Evolutionary conservation across 1,284 basidiomycete species (phyloP).

Genomic region (Marasmius sp.): DNA sequence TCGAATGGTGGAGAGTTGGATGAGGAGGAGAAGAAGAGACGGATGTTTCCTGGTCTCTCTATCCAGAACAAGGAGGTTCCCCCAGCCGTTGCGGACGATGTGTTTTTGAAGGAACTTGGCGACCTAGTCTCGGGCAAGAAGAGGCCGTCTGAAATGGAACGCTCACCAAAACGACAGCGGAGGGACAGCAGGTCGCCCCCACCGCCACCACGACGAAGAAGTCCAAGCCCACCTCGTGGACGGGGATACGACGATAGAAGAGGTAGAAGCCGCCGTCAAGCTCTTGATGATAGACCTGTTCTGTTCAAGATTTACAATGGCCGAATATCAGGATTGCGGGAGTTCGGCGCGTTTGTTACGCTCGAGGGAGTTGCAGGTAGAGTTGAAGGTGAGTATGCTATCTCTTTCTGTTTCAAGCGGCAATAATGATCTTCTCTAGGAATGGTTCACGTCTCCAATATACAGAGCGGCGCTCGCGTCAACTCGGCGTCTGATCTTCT

Average conservation of each 20-base stretch:
- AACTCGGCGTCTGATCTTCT: constrained; percentile 88
- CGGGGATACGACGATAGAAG: constrained; percentile 45
- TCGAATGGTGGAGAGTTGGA: constrained; percentile 38
- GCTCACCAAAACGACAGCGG: constrained; percentile 58
- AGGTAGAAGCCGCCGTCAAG: constrained; percentile 39
- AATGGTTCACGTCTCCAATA: constrained; percentile 94
- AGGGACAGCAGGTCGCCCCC: constrained; percentile 38
- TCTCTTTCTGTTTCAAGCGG: neutral
- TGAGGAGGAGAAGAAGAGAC: constrained; percentile 75
- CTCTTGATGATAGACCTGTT: constrained; percentile 80
- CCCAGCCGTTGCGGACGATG: constrained; percentile 56
- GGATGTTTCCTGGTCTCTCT: constrained; percentile 92
- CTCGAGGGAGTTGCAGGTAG: constrained; percentile 87
- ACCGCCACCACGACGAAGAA: constrained; percentile 45
- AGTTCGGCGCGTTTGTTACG: constrained; percentile 94
- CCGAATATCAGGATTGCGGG: constrained; percentile 83
- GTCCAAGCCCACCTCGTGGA: constrained; percentile 54
- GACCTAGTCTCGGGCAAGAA: constrained; percentile 83
- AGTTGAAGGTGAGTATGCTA: constrained; percentile 74
- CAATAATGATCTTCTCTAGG: constrained; percentile 47
- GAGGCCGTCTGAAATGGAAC: constrained; percentile 46
- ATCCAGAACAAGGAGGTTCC: constrained; percentile 74
- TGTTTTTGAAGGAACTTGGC: constrained; percentile 78
- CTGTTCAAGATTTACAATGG: constrained; percentile 96
- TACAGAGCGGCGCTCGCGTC: constrained; percentile 80